These are phyloP conservation scores for Vanderwaltozyma polyspora DNA, from an alignment of 805 yeast genomes.

Conservation along the genomic window DNA sequence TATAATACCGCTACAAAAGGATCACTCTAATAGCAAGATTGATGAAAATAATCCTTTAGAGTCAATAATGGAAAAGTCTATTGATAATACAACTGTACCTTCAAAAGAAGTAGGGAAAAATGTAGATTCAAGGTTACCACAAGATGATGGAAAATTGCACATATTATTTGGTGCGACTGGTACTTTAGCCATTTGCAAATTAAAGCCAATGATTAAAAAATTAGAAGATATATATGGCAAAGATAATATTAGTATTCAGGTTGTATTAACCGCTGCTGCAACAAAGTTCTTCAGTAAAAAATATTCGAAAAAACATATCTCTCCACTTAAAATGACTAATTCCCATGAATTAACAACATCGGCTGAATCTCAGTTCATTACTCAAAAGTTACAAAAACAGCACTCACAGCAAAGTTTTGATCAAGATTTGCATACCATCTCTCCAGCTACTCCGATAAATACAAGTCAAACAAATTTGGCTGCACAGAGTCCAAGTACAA, in stretches of 20 bases:
- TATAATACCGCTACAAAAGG: neutral
- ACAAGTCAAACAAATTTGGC: neutral
- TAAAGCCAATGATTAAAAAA: constrained; percentile 68
- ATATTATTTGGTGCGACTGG: constrained; percentile 84
- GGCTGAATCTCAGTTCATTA: neutral
- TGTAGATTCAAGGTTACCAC: constrained; percentile 53
- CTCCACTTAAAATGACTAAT: neutral
- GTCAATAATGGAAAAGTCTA: no score
- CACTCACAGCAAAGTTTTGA: neutral
- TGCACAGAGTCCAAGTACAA: neutral
- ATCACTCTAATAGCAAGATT: no score
- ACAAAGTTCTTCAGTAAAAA: constrained; percentile 46
- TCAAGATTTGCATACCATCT: neutral
- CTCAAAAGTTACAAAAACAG: neutral
- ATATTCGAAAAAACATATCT: constrained; percentile 7
- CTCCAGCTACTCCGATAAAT: neutral
- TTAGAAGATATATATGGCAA: constrained; percentile 72
- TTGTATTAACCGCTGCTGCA: constrained; percentile 76
- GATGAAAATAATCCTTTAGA: neutral
- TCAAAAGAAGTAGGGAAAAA: constrained; percentile 34
- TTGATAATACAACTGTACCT: neutral
- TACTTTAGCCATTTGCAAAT: constrained; percentile 72
- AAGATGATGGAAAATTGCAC: constrained; percentile 82
- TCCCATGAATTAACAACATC: neutral
- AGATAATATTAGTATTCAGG: constrained; percentile 67